Base-by-base conservation (phyloP, 768 basidiomycete genomes). In the Naganishia antarctica region DNA sequence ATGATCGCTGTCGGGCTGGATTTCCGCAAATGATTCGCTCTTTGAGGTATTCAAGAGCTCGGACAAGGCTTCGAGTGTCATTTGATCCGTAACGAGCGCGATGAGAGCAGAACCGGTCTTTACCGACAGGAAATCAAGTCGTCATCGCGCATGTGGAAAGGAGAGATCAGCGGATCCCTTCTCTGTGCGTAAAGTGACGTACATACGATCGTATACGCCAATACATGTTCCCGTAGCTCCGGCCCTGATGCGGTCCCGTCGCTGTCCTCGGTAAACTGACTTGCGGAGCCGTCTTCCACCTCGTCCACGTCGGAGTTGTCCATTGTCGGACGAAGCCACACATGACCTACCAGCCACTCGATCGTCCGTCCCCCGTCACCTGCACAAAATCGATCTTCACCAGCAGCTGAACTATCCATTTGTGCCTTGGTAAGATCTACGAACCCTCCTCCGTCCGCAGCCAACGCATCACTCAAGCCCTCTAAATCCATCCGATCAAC, bases 151-250 rank as follows among this genome's bases (percentile, higher is more conserved):
- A n/a, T n/a, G n/a, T n/a, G n/a, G n/a, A n/a, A n/a, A n/a, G n/a
- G n/a, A n/a, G n/a, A n/a, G n/a, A n/a, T n/a, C n/a, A n/a, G n/a
- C n/a, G n/a, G n/a, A n/a, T 46, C 23, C 45, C 45, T 8, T 6
- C 23, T 16, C 45, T 16, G 45, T 23, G 8, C 45, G 23, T 8
- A 23, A 31, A 31, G 18, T 13, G 50, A 16, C 28, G 31, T 13
- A 57, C 53, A 2, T 37, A 57, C 53, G 37, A 57, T 37, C 18
- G 53, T 57, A 40, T 57, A 57, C 37, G 53, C 53, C 53, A 57
- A 57, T 23, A 8, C 47, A 28, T 11, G 12, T 49, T 12, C 28
- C 47, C 21, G 34, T 3, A 16, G 6, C 1, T 23, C 31, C n/a
- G n/a, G n/a, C n/a, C n/a, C n/a, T n/a, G n/a, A n/a, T n/a, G n/a